These are phyloP conservation scores for Zymoseptoria brevis DNA, from an alignment of 2,329 filamentous ascomycete genomes.

Conservation along the genomic window DNA sequence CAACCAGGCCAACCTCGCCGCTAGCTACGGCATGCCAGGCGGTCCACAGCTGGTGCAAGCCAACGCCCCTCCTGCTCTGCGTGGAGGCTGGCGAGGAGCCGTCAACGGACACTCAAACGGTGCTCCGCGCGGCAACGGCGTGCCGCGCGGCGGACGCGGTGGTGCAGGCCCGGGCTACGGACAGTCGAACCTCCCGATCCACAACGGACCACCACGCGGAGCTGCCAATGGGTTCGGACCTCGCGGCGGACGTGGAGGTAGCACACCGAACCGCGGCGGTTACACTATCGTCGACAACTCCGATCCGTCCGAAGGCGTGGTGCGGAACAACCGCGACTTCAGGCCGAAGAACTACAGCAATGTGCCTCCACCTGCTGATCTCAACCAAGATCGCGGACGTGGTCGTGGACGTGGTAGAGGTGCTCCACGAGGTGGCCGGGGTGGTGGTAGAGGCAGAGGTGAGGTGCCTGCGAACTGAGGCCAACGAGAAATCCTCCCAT, in stretches of 20 bases:
- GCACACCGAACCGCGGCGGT: conserved; percentile 32
- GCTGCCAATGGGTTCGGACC: conserved; percentile 19
- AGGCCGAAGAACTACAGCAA: conserved; percentile 46
- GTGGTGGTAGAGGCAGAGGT: conserved; percentile 16
- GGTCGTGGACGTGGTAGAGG: conserved; percentile 21
- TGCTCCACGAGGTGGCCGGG: conserved; percentile 15
- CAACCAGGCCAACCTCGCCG: conserved; percentile 25
- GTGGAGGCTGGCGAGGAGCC: conserved; percentile 52
- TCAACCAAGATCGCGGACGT: conserved; percentile 37
- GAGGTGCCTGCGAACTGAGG: not conserved
- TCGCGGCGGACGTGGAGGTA: conserved; percentile 22
- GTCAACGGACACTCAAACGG: conserved; percentile 41
- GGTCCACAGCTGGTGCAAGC: conserved; percentile 55
- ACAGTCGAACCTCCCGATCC: conserved; percentile 33
- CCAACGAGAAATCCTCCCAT: not conserved
- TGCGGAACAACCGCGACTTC: conserved; percentile 50
- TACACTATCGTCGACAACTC: conserved; percentile 42
- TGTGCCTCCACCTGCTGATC: conserved; percentile 51
- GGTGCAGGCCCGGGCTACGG: conserved; percentile 28
- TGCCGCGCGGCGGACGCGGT: conserved; percentile 29
- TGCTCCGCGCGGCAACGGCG: conserved; percentile 23
- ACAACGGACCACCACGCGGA: conserved; percentile 32
- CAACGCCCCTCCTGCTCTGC: conserved; percentile 48
- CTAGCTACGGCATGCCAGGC: conserved; percentile 50
- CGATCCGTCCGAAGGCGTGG: conserved; percentile 46